phyloP scores from a whole-genome alignment of 2,329 filamentous ascomycete species.

The Phialophora chinensis region DNA sequence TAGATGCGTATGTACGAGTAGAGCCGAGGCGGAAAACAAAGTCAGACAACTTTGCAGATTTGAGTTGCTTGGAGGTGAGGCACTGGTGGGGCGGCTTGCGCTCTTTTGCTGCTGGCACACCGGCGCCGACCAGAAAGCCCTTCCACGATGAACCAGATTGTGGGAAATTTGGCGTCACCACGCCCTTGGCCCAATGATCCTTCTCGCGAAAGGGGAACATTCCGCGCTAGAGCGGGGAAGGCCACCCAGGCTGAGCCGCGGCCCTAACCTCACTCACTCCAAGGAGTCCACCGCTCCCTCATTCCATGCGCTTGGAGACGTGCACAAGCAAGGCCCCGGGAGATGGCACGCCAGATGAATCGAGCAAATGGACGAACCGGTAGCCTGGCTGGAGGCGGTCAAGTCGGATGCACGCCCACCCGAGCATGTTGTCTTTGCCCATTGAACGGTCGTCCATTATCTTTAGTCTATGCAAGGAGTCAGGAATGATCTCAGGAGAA shows the following conservation, averaged over 20 bases:
- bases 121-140: neutral
- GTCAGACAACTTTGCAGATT: neutral
- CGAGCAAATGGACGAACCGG: conserved; percentile 76
- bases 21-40: neutral
- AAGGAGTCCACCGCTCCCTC: conserved; percentile 5
- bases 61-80: neutral
- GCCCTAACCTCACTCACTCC: conserved; percentile 9
- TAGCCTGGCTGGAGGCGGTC: conserved; percentile 79
- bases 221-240: conserved; percentile 12
- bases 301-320: conserved; percentile 63
- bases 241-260: neutral
- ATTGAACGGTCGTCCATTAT: conserved; percentile 81
- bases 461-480: conserved; percentile 67
- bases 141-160: neutral
- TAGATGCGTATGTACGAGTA: too few relatives aligned
- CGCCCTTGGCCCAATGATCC: neutral
- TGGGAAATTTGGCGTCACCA: neutral
- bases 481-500: conserved; percentile 16
- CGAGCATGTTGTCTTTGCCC: conserved; percentile 76
- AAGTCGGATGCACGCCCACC: conserved; percentile 86
- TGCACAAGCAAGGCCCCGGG: conserved; percentile 75
- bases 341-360: conserved; percentile 69
- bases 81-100: neutral
- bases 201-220: neutral
- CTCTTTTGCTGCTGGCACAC: neutral